These are phyloP conservation scores for Mesotaenium endlicherianum DNA, from an alignment of 139 green algal genomes.

Conservation along the genomic window DNA sequence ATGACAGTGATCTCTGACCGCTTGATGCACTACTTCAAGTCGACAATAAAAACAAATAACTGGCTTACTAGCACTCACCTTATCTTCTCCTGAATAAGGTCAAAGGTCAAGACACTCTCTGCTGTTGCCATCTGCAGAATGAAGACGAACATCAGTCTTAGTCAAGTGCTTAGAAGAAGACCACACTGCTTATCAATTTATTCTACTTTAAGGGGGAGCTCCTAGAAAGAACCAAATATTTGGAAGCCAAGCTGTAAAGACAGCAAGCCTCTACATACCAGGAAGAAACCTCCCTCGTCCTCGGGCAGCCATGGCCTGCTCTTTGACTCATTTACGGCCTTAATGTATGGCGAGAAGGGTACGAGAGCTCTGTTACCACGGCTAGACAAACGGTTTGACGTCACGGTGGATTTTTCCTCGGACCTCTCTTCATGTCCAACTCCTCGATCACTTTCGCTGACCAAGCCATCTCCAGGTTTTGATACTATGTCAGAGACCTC, in stretches of 20 bases:
- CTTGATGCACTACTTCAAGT: background rate
- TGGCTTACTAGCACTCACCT: background rate
- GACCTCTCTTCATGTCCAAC: background rate
- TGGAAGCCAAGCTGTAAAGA: background rate
- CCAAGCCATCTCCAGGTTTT: no score
- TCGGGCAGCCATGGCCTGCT: background rate
- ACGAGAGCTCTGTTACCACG: conserved; percentile 9
- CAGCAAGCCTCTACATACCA: background rate
- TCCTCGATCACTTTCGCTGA: no score
- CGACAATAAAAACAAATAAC: background rate
- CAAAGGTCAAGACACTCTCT: conserved; percentile 35
- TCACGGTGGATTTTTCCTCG: background rate
- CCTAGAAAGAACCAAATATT: background rate
- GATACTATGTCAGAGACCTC: no score
- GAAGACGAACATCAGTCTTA: background rate
- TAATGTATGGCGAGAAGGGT: conserved; percentile 36
- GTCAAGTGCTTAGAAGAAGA: background rate
- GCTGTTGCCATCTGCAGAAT: conserved; percentile 28
- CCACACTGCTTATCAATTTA: background rate
- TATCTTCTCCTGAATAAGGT: conserved; percentile 36
- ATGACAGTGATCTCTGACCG: background rate
- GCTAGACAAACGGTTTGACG: conserved; percentile 10
- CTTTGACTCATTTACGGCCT: conserved; percentile 30
- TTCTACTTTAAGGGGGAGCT: background rate
- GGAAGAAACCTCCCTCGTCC: conserved; percentile 31